Conservation (phyloP, 768 basidiomycete species). For the Tylopilus vinaceipallidus region DNA sequence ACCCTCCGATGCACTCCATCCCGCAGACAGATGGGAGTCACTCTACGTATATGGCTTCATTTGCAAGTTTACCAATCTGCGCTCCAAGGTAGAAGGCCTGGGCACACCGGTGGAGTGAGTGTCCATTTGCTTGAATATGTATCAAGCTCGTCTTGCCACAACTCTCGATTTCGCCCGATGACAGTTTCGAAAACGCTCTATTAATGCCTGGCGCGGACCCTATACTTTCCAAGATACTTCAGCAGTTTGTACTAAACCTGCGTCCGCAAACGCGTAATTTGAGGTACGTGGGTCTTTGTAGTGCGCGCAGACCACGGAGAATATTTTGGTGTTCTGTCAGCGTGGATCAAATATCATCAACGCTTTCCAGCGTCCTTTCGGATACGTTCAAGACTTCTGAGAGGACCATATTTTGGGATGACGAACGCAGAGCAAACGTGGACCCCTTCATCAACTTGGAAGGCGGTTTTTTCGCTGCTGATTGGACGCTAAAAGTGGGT, state of each 20-base stretch:
- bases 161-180: constrained; percentile 32
- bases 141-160: constrained; percentile 21
- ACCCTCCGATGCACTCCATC: constrained; percentile 65
- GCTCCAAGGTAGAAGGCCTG: constrained; percentile 73
- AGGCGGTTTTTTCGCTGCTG: constrained; percentile 76
- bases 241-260: constrained; percentile 77
- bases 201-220: constrained; percentile 68
- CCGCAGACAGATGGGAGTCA: constrained; percentile 82
- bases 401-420: constrained; percentile 80
- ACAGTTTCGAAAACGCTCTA: constrained; percentile 78
- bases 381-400: constrained; percentile 74
- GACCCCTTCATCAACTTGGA: constrained; percentile 68
- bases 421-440: constrained; percentile 59
- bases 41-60: constrained; percentile 86
- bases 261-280: constrained; percentile 88
- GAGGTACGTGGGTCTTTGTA: constrained; percentile 53
- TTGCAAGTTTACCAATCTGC: constrained; percentile 75
- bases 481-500: constrained; percentile 81
- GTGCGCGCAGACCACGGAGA: constrained; percentile 22
- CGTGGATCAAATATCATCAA: constrained; percentile 78
- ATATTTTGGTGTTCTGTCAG: constrained; percentile 44
- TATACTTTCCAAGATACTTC: constrained; percentile 69
- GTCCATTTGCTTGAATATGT: constrained; percentile 19
- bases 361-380: constrained; percentile 63
- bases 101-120: constrained; percentile 84